These are phyloP conservation scores for Apiospora sp. DNA, from an alignment of 2,329 filamentous ascomycete genomes.

Conservation along the genomic window DNA sequence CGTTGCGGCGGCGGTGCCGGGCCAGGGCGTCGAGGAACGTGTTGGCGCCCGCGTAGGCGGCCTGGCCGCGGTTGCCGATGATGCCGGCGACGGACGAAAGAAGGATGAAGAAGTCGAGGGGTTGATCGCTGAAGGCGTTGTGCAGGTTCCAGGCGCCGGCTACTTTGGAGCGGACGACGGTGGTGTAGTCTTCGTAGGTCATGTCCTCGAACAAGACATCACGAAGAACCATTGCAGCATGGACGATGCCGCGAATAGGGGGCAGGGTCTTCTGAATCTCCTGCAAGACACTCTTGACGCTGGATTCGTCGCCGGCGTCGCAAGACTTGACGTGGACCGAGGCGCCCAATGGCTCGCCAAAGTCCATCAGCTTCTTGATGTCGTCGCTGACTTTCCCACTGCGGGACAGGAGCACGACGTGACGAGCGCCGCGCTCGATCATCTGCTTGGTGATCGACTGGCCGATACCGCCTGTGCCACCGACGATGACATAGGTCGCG, in stretches of 20 bases:
- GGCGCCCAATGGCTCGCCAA: slow-evolving; percentile 40
- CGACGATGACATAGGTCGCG: slow-evolving; percentile 58
- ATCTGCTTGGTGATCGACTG: slow-evolving; percentile 58
- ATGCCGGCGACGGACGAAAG: slow-evolving; percentile 59
- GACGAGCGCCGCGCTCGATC: slow-evolving; percentile 55
- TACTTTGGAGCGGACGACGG: slow-evolving; percentile 59
- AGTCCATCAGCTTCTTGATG: slow-evolving; percentile 49
- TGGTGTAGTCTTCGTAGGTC: slow-evolving; percentile 55
- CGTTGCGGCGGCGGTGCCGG: slow-evolving; percentile 47
- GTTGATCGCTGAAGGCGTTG: slow-evolving; percentile 46
- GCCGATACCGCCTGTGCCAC: slow-evolving; percentile 60
- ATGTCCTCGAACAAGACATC: slow-evolving; percentile 62
- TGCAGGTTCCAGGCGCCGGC: slow-evolving; percentile 63
- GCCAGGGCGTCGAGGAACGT: slow-evolving; percentile 54
- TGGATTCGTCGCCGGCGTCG: slow-evolving; percentile 36
- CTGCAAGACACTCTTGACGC: slow-evolving; percentile 34
- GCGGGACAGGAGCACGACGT: slow-evolving; percentile 56
- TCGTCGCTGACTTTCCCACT: slow-evolving; percentile 45
- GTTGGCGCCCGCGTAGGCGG: slow-evolving; percentile 60
- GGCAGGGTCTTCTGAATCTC: slow-evolving; percentile 37
- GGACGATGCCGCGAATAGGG: slow-evolving; percentile 42
- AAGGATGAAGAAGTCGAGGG: slow-evolving; percentile 59
- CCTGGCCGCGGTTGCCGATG: slow-evolving; percentile 59
- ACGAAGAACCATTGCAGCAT: slow-evolving; percentile 41
- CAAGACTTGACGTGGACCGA: slow-evolving; percentile 38